Evolutionary conservation across 2,329 filamentous ascomycete genomes (phyloP).

Genomic region (Calonectria montana): DNA sequence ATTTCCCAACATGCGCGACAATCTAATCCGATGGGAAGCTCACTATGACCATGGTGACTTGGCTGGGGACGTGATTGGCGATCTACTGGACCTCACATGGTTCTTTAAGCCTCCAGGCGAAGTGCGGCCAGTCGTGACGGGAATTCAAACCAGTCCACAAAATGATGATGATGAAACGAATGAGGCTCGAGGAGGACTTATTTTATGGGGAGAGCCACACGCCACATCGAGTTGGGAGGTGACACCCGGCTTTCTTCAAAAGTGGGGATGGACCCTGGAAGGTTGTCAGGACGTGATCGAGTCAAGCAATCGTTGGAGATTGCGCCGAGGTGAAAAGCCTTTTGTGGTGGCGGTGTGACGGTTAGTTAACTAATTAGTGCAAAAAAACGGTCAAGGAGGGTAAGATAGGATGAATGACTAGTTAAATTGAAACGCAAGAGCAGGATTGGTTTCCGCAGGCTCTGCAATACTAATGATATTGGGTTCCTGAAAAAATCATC

Average conservation of each 20-base stretch:
- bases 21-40: constrained; percentile 19
- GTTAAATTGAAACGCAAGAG: background rate
- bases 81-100: background rate
- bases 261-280: constrained; percentile 20
- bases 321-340: constrained; percentile 8
- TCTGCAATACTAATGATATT: background rate
- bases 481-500: background rate
- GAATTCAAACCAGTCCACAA: background rate
- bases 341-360: background rate
- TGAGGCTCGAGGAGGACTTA: background rate
- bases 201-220: constrained; percentile 21
- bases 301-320: constrained; percentile 15
- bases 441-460: background rate
- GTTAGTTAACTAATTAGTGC: background rate
- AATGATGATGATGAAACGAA: background rate
- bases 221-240: constrained; percentile 8
- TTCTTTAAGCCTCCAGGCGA: background rate
- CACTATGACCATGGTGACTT: constrained; percentile 21
- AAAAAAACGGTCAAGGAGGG: too few relatives aligned
- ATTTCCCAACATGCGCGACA: constrained; percentile 24
- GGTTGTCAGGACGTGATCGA: constrained; percentile 10
- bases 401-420: background rate
- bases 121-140: background rate
- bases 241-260: background rate
- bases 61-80: constrained; percentile 19